A percentile compares a stretch with the other conserved stretches of the same genome.
These are phyloP conservation scores for Alloteropsis semialata DNA, from an alignment of 176 grass and related monocot genomes.

Conservation along the genomic window DNA sequence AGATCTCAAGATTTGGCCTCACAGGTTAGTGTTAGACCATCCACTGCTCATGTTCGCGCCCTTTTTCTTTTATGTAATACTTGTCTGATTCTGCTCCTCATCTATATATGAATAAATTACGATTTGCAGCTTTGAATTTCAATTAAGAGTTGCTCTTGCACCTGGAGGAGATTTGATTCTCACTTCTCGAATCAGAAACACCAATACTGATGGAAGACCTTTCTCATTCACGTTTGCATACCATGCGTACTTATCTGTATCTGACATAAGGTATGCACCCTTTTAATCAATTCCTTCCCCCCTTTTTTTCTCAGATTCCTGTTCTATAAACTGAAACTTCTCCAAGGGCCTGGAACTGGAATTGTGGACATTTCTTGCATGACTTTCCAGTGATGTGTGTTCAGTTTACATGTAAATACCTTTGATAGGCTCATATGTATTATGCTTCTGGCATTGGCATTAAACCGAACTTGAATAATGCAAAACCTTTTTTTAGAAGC, in stretches of 20 bases:
- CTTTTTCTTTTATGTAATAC: not conserved
- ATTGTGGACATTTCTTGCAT: not conserved
- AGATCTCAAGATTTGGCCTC: conserved; percentile 79
- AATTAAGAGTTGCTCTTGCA: conserved; percentile 79
- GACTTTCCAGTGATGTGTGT: not conserved
- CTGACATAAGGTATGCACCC: conserved; percentile 48
- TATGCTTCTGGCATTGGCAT: not conserved
- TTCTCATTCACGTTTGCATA: conserved; percentile 93
- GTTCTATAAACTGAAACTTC: conserved; percentile 13
- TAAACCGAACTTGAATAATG: not conserved
- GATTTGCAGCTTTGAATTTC: conserved; percentile 63
- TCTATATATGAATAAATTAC: conserved; percentile 11
- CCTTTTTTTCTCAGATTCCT: not conserved
- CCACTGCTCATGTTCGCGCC: not conserved
- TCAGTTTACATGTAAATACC: not conserved
- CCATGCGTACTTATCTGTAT: conserved; percentile 77
- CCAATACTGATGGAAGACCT: conserved; percentile 63
- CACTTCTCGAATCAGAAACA: conserved; percentile 85
- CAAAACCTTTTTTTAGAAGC: not conserved
- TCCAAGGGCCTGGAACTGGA: not conserved
- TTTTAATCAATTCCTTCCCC: conserved; percentile 6
- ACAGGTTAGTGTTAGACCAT: conserved; percentile 49
- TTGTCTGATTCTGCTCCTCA: not conserved
- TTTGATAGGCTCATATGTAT: not conserved
- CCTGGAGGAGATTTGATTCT: conserved; percentile 72